Conservation (phyloP, 1,284 basidiomycete genomes). For the Leccinum angustisporum region DNA sequence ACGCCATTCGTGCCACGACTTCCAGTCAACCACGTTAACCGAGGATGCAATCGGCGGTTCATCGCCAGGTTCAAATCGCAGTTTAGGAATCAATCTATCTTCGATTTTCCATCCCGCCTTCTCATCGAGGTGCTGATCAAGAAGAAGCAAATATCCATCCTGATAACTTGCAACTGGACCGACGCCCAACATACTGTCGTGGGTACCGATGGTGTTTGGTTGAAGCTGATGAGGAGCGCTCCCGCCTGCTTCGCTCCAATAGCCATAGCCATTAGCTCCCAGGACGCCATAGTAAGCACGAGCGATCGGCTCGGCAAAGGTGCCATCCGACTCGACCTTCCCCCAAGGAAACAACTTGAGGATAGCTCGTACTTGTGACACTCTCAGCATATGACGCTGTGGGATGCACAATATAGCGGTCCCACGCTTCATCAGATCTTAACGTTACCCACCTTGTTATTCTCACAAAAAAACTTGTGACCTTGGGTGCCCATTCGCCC, state of each 20-base stretch:
- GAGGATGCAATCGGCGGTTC: conserved; percentile 26
- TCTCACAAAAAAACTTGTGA: conserved; percentile 37
- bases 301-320: conserved; percentile 35
- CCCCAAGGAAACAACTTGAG: conserved; percentile 41
- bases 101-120: conserved; percentile 41
- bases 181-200: conserved; percentile 4
- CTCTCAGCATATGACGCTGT: conserved; percentile 39
- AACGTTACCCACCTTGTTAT: conserved; percentile 35
- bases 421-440: background rate
- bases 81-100: conserved; percentile 34
- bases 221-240: conserved; percentile 32
- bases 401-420: background rate
- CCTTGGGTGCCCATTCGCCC: conserved; percentile 31
- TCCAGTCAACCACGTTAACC: conserved; percentile 37
- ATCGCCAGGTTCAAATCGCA: conserved; percentile 29
- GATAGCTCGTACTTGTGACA: conserved; percentile 32
- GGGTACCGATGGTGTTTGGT: conserved; percentile 11
- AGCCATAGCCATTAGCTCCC: conserved; percentile 38
- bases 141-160: conserved; percentile 37
- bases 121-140: conserved; percentile 32
- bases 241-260: conserved; percentile 39
- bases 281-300: conserved; percentile 41
- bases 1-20: conserved; percentile 43
- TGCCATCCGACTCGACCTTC: conserved; percentile 41
- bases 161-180: conserved; percentile 23